Evolutionary conservation across 768 basidiomycete genomes (phyloP).

Genomic region (Trametes gibbosa): DNA sequence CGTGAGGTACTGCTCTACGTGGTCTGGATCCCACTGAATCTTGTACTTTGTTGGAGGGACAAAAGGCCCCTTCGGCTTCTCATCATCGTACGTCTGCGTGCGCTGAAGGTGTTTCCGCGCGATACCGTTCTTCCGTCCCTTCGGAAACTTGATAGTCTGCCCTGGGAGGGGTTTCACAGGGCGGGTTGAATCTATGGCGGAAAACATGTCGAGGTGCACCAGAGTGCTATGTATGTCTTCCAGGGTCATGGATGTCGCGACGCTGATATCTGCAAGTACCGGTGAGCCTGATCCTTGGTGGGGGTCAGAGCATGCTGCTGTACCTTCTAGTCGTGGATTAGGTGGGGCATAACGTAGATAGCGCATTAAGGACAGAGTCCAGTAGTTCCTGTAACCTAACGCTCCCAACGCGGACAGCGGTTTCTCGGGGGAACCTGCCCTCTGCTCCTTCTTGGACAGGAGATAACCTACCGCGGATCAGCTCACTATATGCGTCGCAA

Average conservation of each 20-base stretch:
- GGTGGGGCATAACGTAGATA: slow-evolving; percentile 64
- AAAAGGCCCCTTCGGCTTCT: slow-evolving; percentile 50
- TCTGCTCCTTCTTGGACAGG: slow-evolving; percentile 90
- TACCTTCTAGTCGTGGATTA: slow-evolving; percentile 73
- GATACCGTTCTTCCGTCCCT: slow-evolving; percentile 63
- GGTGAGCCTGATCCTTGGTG: slow-evolving; percentile 11
- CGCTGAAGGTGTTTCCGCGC: slow-evolving; percentile 64
- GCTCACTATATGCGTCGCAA: not conserved
- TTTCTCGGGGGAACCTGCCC: slow-evolving; percentile 92
- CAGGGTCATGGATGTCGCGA: slow-evolving; percentile 83
- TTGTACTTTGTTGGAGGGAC: slow-evolving; percentile 68
- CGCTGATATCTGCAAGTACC: slow-evolving; percentile 66
- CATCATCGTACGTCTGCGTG: slow-evolving; percentile 46
- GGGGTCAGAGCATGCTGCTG: slow-evolving; percentile 19
- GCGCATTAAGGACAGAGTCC: slow-evolving; percentile 85
- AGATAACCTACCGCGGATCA: slow-evolving; percentile 71
- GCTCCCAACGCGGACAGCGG: slow-evolving; percentile 91
- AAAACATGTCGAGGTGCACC: slow-evolving; percentile 71
- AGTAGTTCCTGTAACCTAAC: slow-evolving; percentile 93
- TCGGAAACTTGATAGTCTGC: slow-evolving; percentile 71
- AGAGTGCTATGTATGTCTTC: slow-evolving; percentile 85
- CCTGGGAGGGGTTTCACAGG: slow-evolving; percentile 67
- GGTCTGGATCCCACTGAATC: slow-evolving; percentile 69
- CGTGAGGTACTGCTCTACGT: slow-evolving; percentile 61
- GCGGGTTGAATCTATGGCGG: slow-evolving; percentile 45